Evolutionary conservation across 441 rosid genomes (phyloP).

Genomic region (Gossypium gossypioides): DNA sequence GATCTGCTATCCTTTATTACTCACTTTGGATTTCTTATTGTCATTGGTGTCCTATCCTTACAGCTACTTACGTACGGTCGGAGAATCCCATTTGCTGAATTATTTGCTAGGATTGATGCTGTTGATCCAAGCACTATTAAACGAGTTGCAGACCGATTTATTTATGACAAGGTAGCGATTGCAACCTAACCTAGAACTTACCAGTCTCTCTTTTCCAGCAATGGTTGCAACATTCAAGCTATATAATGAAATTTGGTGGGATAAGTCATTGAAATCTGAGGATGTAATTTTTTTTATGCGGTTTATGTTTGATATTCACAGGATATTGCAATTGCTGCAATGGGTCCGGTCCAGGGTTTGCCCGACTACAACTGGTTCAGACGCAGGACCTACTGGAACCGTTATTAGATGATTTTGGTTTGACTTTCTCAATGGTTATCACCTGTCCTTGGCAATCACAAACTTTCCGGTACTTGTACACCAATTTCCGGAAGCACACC

Average conservation of each 20-base stretch:
- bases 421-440: conserved; percentile 3
- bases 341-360: conserved; percentile 83
- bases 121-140: conserved; percentile 79
- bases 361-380: conserved; percentile 98
- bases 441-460: not conserved
- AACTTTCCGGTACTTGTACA: conserved; percentile 19
- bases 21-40: not conserved
- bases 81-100: conserved; percentile 87
- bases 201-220: not conserved
- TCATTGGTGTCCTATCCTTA: conserved; percentile 14
- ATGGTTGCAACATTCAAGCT: too few species aligned
- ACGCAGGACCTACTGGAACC: conserved; percentile 95
- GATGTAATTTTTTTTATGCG: not conserved
- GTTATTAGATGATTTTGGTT: conserved; percentile 39
- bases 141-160: conserved; percentile 84
- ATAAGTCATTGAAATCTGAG: not conserved
- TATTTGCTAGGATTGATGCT: conserved; percentile 92
- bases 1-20: not conserved
- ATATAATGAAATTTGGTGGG: not conserved
- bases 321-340: conserved; percentile 92
- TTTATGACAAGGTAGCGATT: conserved; percentile 66
- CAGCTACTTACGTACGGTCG: conserved; percentile 96
- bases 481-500: conserved; percentile 7
- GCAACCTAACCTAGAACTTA: not conserved
- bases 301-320: conserved; percentile 19